Conservation (phyloP, 139 green algal genomes). For the Chlamydomonas schloesseri region DNA sequence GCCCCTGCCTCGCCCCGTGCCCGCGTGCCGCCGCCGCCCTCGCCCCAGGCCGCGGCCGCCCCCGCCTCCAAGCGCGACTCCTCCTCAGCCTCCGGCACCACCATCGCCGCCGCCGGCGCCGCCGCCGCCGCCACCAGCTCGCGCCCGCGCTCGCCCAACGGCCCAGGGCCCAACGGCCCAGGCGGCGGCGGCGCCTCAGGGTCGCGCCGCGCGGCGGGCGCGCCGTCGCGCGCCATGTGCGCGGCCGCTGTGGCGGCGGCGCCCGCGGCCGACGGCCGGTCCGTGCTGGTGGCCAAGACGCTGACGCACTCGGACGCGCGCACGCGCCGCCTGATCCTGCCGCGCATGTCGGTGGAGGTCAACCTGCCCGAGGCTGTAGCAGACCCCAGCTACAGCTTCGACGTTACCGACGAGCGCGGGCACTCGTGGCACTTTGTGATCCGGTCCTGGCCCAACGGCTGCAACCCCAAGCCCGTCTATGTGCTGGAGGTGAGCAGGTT, state of each 20-base stretch:
- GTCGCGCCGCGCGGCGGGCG: neutral
- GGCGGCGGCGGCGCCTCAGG: neutral
- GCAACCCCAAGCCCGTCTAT: constrained; percentile 80
- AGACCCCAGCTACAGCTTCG: neutral
- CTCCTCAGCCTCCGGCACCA: too few species aligned
- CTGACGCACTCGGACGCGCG: constrained; percentile 77
- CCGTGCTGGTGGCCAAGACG: constrained; percentile 80
- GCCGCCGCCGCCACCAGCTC: too few species aligned
- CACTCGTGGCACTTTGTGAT: constrained; percentile 65
- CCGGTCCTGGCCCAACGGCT: constrained; percentile 82
- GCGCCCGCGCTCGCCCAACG: too few species aligned
- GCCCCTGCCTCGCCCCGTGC: too few species aligned
- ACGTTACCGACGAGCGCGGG: neutral
- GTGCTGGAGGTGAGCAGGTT: constrained; percentile 71
- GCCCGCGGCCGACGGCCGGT: neutral
- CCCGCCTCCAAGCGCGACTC: too few species aligned
- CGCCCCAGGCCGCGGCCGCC: too few species aligned
- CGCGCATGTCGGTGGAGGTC: constrained; percentile 74
- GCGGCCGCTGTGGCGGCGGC: neutral
- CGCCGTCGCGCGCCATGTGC: neutral
- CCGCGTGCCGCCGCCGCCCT: too few species aligned
- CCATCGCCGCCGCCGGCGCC: too few species aligned
- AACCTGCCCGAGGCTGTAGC: constrained; percentile 52
- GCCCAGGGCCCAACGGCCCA: neutral
- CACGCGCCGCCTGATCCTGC: constrained; percentile 80